These are phyloP conservation scores for Prototheca cutis DNA, from an alignment of 163 green algal species.

Conservation along the genomic window DNA sequence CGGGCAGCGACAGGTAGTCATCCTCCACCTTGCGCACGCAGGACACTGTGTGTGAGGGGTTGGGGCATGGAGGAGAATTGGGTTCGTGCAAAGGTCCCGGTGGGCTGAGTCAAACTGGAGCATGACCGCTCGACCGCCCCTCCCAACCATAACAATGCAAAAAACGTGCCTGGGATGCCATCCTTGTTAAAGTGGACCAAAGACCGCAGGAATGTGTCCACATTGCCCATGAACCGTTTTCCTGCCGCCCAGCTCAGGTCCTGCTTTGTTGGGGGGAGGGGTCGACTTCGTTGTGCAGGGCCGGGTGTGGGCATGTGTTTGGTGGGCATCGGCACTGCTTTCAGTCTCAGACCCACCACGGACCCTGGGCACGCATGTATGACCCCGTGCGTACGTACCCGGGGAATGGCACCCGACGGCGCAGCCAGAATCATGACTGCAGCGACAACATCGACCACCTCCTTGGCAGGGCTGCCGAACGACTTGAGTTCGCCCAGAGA, in stretches of 20 bases:
- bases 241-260: conserved; percentile 76
- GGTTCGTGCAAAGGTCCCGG: neutral
- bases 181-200: conserved; percentile 90
- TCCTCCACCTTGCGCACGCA: conserved; percentile 73
- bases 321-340: too few relatives aligned
- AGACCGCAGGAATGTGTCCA: conserved; percentile 81
- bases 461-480: conserved; percentile 74
- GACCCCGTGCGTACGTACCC: too few relatives aligned
- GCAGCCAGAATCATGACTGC: conserved; percentile 82
- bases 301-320: too few relatives aligned
- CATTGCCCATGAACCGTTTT: conserved; percentile 91
- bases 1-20: conserved; percentile 67
- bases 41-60: too few relatives aligned
- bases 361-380: too few relatives aligned
- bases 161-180: conserved; percentile 35
- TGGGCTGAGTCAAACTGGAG: too few relatives aligned
- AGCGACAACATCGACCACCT: conserved; percentile 71
- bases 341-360: too few relatives aligned
- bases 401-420: conserved; percentile 35
- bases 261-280: conserved; percentile 13
- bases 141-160: too few relatives aligned
- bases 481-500: conserved; percentile 87
- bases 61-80: too few relatives aligned
- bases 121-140: too few relatives aligned
- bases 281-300: too few relatives aligned